These are phyloP conservation scores for Sordariomycetes sp. DNA, from an alignment of 2,329 filamentous ascomycete genomes.

Conservation along the genomic window DNA sequence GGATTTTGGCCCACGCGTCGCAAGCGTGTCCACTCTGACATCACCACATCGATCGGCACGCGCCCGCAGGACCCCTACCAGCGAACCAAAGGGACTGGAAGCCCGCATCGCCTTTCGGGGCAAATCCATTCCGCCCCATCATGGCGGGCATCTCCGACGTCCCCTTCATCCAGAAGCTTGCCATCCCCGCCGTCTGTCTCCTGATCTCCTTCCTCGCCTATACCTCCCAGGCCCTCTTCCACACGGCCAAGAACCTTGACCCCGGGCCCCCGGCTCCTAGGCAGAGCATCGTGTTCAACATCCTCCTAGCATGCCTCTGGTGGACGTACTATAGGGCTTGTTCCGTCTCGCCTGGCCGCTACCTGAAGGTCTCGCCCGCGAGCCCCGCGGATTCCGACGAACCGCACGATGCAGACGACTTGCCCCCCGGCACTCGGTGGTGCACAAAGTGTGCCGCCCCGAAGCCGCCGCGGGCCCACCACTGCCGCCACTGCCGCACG, in stretches of 20 bases:
- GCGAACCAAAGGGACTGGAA: not conserved
- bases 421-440: slow-evolving; percentile 35
- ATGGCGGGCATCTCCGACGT: slow-evolving; percentile 32
- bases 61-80: not conserved
- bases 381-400: not conserved
- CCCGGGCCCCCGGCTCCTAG: slow-evolving; percentile 47
- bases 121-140: slow-evolving; percentile 6
- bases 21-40: not conserved
- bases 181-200: slow-evolving; percentile 56
- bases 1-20: not conserved
- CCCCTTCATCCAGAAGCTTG: slow-evolving; percentile 40
- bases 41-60: not conserved
- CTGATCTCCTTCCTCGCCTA: slow-evolving; percentile 63
- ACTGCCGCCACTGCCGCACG: slow-evolving; percentile 65
- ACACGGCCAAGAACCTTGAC: slow-evolving; percentile 40
- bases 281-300: slow-evolving; percentile 56
- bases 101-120: not conserved
- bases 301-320: slow-evolving; percentile 52
- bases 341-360: slow-evolving; percentile 46
- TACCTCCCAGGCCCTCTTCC: slow-evolving; percentile 62
- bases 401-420: not conserved
- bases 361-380: slow-evolving; percentile 16
- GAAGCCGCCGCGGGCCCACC: slow-evolving; percentile 70
- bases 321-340: slow-evolving; percentile 57
- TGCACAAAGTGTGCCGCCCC: slow-evolving; percentile 65